Conservation (phyloP, 345 rosid genomes). For the Camelina hispida region DNA sequence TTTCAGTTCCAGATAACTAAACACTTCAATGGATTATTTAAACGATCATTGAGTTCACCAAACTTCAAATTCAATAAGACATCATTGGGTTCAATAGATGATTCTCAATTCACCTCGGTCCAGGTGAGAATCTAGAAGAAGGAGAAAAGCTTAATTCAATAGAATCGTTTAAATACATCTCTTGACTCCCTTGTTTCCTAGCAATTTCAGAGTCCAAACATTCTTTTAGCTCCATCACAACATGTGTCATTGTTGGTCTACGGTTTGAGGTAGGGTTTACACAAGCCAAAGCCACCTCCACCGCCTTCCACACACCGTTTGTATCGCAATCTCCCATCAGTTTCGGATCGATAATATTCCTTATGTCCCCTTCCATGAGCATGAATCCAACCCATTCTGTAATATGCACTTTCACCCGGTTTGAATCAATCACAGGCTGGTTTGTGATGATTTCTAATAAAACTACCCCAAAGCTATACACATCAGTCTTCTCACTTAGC, state of each 20-base stretch:
- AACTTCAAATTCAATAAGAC: not conserved
- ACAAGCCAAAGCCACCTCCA: constrained; percentile 60
- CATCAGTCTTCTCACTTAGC: constrained; percentile 51
- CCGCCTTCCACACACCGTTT: constrained; percentile 53
- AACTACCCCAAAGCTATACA: constrained; percentile 58
- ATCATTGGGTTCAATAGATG: too few relatives aligned
- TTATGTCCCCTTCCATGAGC: constrained; percentile 47
- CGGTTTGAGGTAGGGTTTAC: constrained; percentile 36
- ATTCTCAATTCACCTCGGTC: constrained; percentile 31
- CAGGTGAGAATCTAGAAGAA: constrained; percentile 18
- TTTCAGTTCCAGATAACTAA: not conserved
- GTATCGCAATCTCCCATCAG: constrained; percentile 42
- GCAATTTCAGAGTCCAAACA: constrained; percentile 46
- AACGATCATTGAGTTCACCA: not conserved
- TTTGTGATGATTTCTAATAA: constrained; percentile 51
- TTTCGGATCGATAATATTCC: constrained; percentile 50
- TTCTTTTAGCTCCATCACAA: constrained; percentile 48
- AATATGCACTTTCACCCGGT: constrained; percentile 25
- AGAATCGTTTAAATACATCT: constrained; percentile 21
- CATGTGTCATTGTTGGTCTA: constrained; percentile 51
- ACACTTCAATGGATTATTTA: not conserved
- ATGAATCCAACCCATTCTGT: constrained; percentile 47
- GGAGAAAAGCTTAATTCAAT: constrained; percentile 26
- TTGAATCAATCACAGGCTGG: constrained; percentile 34
- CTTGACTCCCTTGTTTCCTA: constrained; percentile 36